Evolutionary conservation across 768 basidiomycete species (phyloP).

Genomic region (Amanita pseudoporphyria): DNA sequence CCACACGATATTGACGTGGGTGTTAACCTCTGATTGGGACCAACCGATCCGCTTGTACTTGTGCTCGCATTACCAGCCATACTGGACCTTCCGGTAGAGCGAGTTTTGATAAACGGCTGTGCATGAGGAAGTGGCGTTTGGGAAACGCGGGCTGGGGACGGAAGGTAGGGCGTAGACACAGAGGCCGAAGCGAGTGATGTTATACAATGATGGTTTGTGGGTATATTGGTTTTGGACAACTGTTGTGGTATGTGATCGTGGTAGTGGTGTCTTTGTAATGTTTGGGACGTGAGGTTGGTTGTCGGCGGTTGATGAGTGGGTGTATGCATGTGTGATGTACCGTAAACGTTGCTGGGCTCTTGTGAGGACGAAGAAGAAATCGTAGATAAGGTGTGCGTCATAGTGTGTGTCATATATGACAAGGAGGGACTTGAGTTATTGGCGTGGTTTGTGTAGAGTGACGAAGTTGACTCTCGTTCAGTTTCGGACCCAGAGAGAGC

Average conservation of each 20-base stretch:
- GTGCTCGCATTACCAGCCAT: not conserved
- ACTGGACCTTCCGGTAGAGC: not conserved
- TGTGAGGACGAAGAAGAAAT: constrained; percentile 14
- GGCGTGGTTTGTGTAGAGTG: constrained; percentile 16
- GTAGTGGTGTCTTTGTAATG: not conserved
- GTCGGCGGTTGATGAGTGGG: not conserved
- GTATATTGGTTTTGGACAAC: not conserved
- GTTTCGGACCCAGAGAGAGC: constrained; percentile 71
- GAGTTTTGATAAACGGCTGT: constrained; percentile 3
- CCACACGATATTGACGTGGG: not conserved
- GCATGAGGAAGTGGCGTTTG: constrained; percentile 3
- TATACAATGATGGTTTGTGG: constrained; percentile 1
- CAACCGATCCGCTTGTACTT: not conserved
- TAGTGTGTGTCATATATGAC: too few species aligned
- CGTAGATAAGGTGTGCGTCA: constrained; percentile 10
- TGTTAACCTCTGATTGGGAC: not conserved
- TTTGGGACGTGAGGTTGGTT: not conserved
- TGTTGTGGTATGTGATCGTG: too few species aligned
- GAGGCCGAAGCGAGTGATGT: not conserved
- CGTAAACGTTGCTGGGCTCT: not conserved
- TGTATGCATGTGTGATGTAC: not conserved
- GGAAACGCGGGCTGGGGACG: constrained; percentile 15
- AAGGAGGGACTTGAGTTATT: constrained; percentile 14
- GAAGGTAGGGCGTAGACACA: constrained; percentile 4
- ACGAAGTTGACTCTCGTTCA: constrained; percentile 51